These are phyloP conservation scores for Pseudogymnoascus sp. DNA, from an alignment of 2,329 filamentous ascomycete species.

Conservation along the genomic window DNA sequence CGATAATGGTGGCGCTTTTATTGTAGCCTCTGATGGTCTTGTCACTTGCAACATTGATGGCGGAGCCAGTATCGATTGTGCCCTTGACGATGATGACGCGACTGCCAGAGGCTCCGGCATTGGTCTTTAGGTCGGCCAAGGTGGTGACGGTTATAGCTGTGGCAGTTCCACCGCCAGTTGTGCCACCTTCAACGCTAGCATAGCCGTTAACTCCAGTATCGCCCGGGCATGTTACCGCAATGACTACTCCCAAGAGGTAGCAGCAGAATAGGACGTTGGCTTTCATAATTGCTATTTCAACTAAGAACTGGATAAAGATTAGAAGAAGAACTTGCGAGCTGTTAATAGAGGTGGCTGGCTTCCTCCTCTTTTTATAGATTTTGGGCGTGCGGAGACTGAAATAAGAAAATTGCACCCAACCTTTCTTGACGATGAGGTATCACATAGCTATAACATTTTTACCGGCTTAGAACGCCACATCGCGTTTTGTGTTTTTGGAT, in stretches of 20 bases:
- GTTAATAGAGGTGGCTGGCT: neutral
- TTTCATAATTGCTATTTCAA: neutral
- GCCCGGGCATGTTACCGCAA: neutral
- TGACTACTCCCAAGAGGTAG: neutral
- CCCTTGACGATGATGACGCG: neutral
- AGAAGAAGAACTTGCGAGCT: neutral
- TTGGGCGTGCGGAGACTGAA: neutral
- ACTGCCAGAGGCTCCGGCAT: neutral
- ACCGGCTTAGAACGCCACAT: too few species aligned
- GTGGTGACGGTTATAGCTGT: neutral
- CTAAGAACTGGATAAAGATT: neutral
- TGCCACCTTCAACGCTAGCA: neutral
- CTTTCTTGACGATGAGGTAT: neutral
- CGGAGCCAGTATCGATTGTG: neutral
- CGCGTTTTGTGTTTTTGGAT: too few species aligned
- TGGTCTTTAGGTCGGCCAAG: neutral
- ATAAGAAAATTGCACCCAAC: neutral
- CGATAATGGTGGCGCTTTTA: neutral
- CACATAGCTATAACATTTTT: too few species aligned
- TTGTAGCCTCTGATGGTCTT: neutral
- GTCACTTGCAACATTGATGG: neutral
- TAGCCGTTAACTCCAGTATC: neutral
- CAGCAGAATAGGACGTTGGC: neutral
- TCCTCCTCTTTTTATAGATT: neutral
- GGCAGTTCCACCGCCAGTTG: neutral